Base-by-base conservation (phyloP, 192 early-diverging fungal genomes). In the Phlyctochytrium arcticum region DNA sequence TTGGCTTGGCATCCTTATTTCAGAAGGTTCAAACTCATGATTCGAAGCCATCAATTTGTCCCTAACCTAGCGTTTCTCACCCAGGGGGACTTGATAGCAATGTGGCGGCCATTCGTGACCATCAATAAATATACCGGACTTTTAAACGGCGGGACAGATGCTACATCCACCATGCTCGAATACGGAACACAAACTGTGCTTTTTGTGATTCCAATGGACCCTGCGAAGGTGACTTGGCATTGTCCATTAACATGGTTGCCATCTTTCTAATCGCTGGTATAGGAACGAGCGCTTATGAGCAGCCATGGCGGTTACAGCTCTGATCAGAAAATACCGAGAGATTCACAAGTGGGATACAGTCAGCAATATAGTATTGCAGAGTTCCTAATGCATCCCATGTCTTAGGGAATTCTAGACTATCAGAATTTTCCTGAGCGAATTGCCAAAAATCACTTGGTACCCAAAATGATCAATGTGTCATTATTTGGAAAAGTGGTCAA, bases 1-100 rank as follows among this genome's bases (percentile, higher is more conserved):
- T 65, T 34, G 53, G 51, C 6, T 42, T 65, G 49, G 62, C 62
- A 26, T 65, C 62, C 0, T 29, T 65, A 9, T 65, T 65, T 7
- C n/a, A 19, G 10, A 53, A 65, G 53, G 62, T 62, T n/a, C n/a
- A n/a, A 27, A 44, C 15, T 44, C 39, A 19, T 44, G 2, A 44
- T n/a, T n/a, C 2, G 39, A 12, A 44, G 1, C 2, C 39, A 19
- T 44, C 21, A n/a, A n/a, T n/a, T n/a, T n/a, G n/a, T n/a, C n/a
- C n/a, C n/a, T n/a, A n/a, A n/a, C n/a, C n/a, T n/a, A n/a, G n/a
- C n/a, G n/a, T n/a, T n/a, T n/a, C 2, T 17, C 55, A 1, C 17
- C 15, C 36, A 60, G 58, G 42, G 42, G 2, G 58, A 60, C 42
- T 60, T 9, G 42, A n/a, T 60, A 19, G 58, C 42, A 26, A 60